Conservation (phyloP, 2,329 filamentous ascomycete genomes). For the Trichoderma sp. region DNA sequence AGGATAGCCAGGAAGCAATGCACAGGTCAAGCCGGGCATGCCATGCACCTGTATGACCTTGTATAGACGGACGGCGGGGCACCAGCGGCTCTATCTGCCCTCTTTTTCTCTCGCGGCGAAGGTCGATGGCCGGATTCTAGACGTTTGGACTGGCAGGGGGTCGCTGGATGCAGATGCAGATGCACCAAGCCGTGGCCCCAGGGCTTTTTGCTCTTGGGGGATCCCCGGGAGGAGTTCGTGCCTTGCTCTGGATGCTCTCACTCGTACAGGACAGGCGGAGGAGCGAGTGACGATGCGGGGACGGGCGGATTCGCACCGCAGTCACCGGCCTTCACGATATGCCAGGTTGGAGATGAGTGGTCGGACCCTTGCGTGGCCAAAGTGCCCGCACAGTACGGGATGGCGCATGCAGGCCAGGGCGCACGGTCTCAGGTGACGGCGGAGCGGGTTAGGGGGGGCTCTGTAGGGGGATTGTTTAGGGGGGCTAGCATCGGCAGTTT, state of each 20-base stretch:
- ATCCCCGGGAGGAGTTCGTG: slow-evolving; percentile 1
- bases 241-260: neutral
- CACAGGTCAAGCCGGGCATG: neutral
- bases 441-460: neutral
- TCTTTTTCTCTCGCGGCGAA: neutral
- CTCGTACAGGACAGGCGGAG: neutral
- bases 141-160: slow-evolving; percentile 4
- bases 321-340: neutral
- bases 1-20: neutral
- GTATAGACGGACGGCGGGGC: neutral
- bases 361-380: neutral
- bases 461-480: neutral
- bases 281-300: neutral
- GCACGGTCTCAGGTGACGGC: slow-evolving; percentile 15
- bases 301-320: neutral
- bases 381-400: slow-evolving; percentile 13
- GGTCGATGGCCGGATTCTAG: neutral
- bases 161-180: neutral
- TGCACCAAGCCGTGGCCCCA: neutral
- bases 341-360: slow-evolving; percentile 8
- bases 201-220: slow-evolving; percentile 6
- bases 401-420: neutral
- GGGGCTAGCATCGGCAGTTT: slow-evolving; percentile 10
- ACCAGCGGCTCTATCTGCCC: neutral
- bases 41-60: neutral